Evolutionary conservation across 1,284 basidiomycete species (phyloP).

Genomic region (Leccinum glutinopallens): DNA sequence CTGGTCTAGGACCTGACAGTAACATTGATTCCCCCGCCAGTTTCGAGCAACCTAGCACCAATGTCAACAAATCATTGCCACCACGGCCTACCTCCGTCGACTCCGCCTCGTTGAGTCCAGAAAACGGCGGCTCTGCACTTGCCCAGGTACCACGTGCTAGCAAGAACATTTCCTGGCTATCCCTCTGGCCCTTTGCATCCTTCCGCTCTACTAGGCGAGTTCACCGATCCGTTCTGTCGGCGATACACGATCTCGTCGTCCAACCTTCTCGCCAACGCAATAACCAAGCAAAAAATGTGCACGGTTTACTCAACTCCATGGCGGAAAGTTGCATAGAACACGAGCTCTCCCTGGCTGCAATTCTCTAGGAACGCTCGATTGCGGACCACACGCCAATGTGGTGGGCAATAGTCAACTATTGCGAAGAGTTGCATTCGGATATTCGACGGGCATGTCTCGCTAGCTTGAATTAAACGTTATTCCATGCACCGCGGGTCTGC

Average conservation of each 20-base stretch:
- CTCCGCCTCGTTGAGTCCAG: not conserved
- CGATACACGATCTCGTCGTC: conserved; percentile 50
- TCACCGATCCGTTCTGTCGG: conserved; percentile 44
- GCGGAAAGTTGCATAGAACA: conserved; percentile 46
- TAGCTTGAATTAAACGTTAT: conserved; percentile 62
- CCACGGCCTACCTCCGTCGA: not conserved
- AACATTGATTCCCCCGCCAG: not conserved
- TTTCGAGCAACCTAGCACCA: not conserved
- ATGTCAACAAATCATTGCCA: conserved; percentile 1
- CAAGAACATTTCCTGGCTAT: conserved; percentile 31
- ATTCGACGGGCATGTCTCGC: conserved; percentile 65
- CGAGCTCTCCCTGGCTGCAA: conserved; percentile 43
- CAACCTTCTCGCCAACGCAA: conserved; percentile 8
- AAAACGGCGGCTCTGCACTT: not conserved
- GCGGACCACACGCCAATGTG: conserved; percentile 68
- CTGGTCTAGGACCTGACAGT: conserved; percentile 4
- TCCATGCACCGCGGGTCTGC: conserved; percentile 55
- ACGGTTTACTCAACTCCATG: conserved; percentile 47
- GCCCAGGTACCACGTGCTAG: conserved; percentile 7
- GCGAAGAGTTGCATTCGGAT: conserved; percentile 45
- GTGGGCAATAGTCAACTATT: conserved; percentile 70
- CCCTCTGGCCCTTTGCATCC: conserved; percentile 34
- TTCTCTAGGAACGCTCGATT: conserved; percentile 63
- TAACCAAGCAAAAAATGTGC: conserved; percentile 1
- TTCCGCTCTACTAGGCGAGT: conserved; percentile 42